Percentiles rank a stretch among this genome's conserved stretches.
These are phyloP conservation scores for Euryodendron excelsum DNA, from an alignment of 148 eudicot genomes.

Conservation along the genomic window DNA sequence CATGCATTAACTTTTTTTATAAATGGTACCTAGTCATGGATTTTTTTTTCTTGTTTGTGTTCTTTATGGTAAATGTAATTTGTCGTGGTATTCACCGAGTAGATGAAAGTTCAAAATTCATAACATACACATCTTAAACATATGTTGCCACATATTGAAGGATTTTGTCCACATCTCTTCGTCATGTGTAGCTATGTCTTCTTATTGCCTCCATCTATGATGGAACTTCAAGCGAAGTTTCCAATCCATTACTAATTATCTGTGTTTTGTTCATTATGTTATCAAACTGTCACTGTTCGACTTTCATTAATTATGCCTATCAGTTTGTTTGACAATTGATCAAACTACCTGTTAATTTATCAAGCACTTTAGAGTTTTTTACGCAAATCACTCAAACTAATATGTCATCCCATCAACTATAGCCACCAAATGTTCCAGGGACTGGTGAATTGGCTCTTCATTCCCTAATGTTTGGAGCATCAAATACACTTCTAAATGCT, in stretches of 20 bases:
- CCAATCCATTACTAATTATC: not conserved
- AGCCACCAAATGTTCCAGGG: slow-evolving; percentile 71
- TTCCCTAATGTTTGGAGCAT: slow-evolving; percentile 87
- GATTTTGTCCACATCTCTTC: not conserved
- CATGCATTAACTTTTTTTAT: not conserved
- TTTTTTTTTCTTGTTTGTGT: not conserved
- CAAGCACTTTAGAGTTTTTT: not conserved
- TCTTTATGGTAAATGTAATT: not conserved
- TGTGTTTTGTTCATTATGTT: not conserved
- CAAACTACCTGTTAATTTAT: not conserved
- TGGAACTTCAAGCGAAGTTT: not conserved
- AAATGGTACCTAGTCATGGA: not conserved
- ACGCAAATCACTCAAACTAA: not conserved
- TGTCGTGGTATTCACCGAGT: not conserved
- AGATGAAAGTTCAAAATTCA: not conserved
- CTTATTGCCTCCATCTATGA: not conserved
- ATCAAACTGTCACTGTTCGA: not conserved
- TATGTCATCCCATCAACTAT: slow-evolving; percentile 14
- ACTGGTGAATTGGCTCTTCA: slow-evolving; percentile 90
- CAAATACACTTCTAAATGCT: slow-evolving; percentile 76
- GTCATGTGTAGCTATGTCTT: not conserved
- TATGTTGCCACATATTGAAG: not conserved
- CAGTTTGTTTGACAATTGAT: not conserved
- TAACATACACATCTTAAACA: not conserved
- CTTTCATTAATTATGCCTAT: not conserved